phyloP scores from a whole-genome alignment of 1,284 basidiomycete species.

The Vanrija sp. region DNA sequence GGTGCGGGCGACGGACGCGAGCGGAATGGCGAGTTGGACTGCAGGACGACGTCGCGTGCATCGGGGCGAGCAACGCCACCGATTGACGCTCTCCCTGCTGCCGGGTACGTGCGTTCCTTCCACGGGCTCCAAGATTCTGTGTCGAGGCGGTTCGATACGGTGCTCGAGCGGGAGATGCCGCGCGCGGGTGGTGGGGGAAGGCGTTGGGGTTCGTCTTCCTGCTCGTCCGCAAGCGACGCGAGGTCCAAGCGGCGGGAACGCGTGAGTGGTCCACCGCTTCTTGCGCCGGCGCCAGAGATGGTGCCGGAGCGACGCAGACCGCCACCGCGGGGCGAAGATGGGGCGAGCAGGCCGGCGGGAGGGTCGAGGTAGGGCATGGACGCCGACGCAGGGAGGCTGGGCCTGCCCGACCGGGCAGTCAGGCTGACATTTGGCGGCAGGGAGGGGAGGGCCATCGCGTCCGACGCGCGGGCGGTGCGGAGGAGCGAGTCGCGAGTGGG shows the following conservation, averaged over 20 bases:
- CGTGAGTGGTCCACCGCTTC: conserved; percentile 14
- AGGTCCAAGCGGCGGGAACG: conserved; percentile 28
- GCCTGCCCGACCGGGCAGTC: conserved; percentile 10
- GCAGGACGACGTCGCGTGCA: not conserved
- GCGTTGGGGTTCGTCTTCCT: not conserved
- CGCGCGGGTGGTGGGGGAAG: not conserved
- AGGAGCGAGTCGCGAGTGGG: not conserved
- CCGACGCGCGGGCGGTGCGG: not conserved
- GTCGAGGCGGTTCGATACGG: too few relatives aligned
- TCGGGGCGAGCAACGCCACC: too few relatives aligned
- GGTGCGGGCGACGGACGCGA: not conserved
- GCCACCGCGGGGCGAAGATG: conserved; percentile 15
- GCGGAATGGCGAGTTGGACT: conserved; percentile 4
- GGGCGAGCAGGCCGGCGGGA: conserved; percentile 22
- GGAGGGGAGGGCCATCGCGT: conserved; percentile 30
- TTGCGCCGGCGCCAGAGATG: not conserved
- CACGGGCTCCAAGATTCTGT: conserved; percentile 34
- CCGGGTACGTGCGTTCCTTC: conserved; percentile 14
- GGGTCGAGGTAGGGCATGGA: conserved; percentile 36
- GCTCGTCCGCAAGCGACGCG: conserved; percentile 18
- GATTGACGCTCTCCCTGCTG: too few relatives aligned
- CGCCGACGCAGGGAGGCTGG: conserved; percentile 1
- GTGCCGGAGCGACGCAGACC: not conserved
- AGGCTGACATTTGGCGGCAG: conserved; percentile 31
- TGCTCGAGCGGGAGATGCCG: not conserved